These are phyloP conservation scores for Novymonas esmeraldas DNA, from an alignment of 208 protist species.

Conservation along the genomic window DNA sequence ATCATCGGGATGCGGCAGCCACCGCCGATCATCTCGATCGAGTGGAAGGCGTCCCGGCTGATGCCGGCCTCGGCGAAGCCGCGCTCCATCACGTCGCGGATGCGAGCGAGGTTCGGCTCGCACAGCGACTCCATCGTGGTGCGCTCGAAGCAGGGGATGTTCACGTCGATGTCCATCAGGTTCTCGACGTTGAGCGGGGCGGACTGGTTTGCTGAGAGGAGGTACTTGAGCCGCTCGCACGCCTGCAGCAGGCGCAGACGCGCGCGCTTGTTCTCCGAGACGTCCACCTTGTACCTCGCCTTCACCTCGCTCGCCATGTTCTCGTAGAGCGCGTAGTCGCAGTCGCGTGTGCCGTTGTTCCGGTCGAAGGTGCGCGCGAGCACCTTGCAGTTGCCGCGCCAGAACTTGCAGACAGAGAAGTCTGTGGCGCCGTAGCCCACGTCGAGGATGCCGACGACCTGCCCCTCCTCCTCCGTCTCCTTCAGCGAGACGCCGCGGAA, in stretches of 20 bases:
- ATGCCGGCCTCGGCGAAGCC: conserved; percentile 64
- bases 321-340: conserved; percentile 84
- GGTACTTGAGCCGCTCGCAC: conserved; percentile 91
- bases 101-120: conserved; percentile 44
- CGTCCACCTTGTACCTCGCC: conserved; percentile 90
- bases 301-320: conserved; percentile 79
- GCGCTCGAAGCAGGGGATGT: conserved; percentile 80
- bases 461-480: conserved; percentile 80
- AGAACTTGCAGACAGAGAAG: conserved; percentile 85
- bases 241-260: conserved; percentile 79
- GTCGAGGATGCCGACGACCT: conserved; percentile 87
- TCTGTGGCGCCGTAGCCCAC: conserved; percentile 86
- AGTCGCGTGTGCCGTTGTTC: conserved; percentile 82
- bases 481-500: conserved; percentile 81
- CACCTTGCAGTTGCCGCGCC: conserved; percentile 81
- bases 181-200: conserved; percentile 90
- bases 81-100: conserved; percentile 57
- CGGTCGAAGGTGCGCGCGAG: conserved; percentile 79
- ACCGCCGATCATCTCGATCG: conserved; percentile 93
- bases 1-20: conserved; percentile 90
- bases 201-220: conserved; percentile 86
- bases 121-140: conserved; percentile 73
- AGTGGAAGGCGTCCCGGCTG: conserved; percentile 53
- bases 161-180: conserved; percentile 93
- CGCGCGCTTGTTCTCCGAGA: conserved; percentile 81